phyloP scores from a whole-genome alignment of 805 yeast genomes.

The Debaryomyces prosopidis region DNA sequence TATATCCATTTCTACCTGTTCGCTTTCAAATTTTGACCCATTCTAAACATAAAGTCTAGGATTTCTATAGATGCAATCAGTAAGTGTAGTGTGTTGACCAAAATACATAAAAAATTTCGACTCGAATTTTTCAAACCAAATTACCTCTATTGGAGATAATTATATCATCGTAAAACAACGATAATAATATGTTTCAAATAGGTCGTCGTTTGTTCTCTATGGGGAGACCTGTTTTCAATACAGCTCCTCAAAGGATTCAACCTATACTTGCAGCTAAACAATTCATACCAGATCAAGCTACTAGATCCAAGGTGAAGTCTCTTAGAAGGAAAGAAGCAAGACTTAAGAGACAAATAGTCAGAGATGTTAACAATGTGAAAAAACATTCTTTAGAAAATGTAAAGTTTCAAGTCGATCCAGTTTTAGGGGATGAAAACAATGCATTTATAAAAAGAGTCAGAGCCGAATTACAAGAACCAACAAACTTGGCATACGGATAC shows the following conservation, averaged over 20 bases:
- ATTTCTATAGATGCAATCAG: too few species aligned
- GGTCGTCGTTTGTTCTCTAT: conserved; percentile 18
- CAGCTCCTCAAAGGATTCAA: conserved; percentile 13
- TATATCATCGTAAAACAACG: not conserved
- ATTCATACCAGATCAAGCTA: conserved; percentile 30
- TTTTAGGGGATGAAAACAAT: conserved; percentile 67
- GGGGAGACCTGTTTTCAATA: conserved; percentile 10
- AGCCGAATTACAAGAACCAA: conserved; percentile 66
- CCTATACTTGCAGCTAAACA: conserved; percentile 40
- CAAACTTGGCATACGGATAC: conserved; percentile 60
- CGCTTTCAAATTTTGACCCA: too few species aligned
- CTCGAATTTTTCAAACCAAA: conserved; percentile 2
- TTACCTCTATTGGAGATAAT: not conserved
- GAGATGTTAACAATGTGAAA: conserved; percentile 42
- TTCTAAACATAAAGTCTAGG: too few species aligned
- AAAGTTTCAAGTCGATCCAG: conserved; percentile 67
- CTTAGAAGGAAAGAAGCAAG: conserved; percentile 40
- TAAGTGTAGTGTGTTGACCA: too few species aligned
- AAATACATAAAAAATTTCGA: not conserved
- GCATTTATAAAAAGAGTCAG: conserved; percentile 69
- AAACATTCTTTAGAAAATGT: conserved; percentile 34
- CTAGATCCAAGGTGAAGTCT: conserved; percentile 31
- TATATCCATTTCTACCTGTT: not conserved
- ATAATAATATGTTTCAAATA: conserved; percentile 2
- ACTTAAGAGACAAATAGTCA: conserved; percentile 40